These are phyloP conservation scores for Wickerhamomyces strasburgensis DNA, from an alignment of 805 yeast genomes.

Conservation along the genomic window DNA sequence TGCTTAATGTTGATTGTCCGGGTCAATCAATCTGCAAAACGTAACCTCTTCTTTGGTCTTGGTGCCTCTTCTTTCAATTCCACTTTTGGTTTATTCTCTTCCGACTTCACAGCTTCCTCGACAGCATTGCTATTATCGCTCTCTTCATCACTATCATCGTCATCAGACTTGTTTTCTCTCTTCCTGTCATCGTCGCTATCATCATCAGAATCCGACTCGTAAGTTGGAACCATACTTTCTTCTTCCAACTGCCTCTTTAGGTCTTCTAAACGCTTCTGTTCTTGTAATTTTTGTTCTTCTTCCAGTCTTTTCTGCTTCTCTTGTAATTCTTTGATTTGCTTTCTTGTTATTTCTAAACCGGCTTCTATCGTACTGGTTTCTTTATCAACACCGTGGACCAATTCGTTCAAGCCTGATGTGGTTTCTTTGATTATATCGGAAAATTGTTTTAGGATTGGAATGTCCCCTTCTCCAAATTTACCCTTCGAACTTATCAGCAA, in stretches of 20 bases:
- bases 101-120: not conserved
- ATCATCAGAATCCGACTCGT: conserved; percentile 14
- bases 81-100: not conserved
- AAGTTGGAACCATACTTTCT: conserved; percentile 18
- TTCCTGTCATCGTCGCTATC: conserved; percentile 6
- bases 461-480: conserved; percentile 9
- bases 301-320: conserved; percentile 13
- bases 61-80: not conserved
- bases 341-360: conserved; percentile 8
- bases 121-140: conserved; percentile 5
- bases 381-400: conserved; percentile 10
- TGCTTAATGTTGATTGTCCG: no score
- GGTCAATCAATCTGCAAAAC: conserved; percentile 7
- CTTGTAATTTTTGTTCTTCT: conserved; percentile 9
- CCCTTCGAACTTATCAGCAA: conserved; percentile 16
- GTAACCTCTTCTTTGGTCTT: conserved; percentile 6
- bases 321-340: conserved; percentile 14
- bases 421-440: conserved; percentile 11
- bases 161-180: not conserved
- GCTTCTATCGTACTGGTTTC: conserved; percentile 10
- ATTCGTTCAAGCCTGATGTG: conserved; percentile 14
- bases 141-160: conserved; percentile 8
- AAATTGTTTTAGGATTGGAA: conserved; percentile 8
- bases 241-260: conserved; percentile 13
- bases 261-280: conserved; percentile 8